phyloP scores from a whole-genome alignment of 2,329 filamentous ascomycete species.

The Claviceps sp. region DNA sequence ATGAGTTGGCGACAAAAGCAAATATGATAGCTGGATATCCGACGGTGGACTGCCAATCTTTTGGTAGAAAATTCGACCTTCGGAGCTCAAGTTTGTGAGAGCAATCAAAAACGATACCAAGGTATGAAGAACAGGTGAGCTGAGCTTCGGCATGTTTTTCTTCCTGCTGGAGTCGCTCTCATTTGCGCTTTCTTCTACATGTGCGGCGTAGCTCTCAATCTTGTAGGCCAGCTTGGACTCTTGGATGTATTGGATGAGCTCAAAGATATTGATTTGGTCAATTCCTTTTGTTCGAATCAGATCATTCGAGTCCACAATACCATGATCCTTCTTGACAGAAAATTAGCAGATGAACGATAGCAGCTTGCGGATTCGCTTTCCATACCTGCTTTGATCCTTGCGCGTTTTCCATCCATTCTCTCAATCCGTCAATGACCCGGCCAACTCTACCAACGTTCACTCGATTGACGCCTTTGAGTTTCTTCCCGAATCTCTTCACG shows the following conservation, averaged over 20 bases:
- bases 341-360: not conserved
- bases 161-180: constrained; percentile 20
- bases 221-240: constrained; percentile 90
- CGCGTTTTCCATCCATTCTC: constrained; percentile 49
- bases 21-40: constrained; percentile 60
- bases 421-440: constrained; percentile 67
- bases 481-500: constrained; percentile 75
- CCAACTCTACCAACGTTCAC: constrained; percentile 84
- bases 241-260: constrained; percentile 75
- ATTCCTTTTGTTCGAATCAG: constrained; percentile 74
- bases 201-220: constrained; percentile 73
- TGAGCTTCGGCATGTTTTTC: constrained; percentile 10
- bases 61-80: constrained; percentile 53
- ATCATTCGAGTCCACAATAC: constrained; percentile 54
- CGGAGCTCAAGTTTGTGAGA: constrained; percentile 71
- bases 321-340: constrained; percentile 36
- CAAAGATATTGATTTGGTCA: constrained; percentile 90
- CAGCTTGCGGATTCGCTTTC: not conserved
- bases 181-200: constrained; percentile 33
- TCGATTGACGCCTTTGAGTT: constrained; percentile 78
- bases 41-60: constrained; percentile 23
- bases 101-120: constrained; percentile 56
- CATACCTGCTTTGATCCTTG: constrained; percentile 27
- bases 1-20: constrained; percentile 80
- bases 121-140: constrained; percentile 39